phyloP scores from a whole-genome alignment of 371 early-diverging fungal genomes.

The Mucor ambiguus region DNA sequence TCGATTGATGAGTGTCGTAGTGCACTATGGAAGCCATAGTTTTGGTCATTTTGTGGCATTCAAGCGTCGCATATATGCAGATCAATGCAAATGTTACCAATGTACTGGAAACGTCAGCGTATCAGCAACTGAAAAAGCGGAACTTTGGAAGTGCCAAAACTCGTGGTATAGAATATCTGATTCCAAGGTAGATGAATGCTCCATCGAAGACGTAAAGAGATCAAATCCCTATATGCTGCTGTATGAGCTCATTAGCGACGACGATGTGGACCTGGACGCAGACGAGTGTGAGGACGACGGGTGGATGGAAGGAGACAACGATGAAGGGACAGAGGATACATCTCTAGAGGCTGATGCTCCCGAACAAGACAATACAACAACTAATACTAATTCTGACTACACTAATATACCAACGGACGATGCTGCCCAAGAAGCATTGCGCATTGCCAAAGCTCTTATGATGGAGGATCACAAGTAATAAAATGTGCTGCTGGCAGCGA shows the following conservation, averaged over 20 bases:
- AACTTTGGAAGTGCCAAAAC: slow-evolving; percentile 25
- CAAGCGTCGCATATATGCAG: slow-evolving; percentile 59
- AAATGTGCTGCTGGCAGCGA: not conserved
- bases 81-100: slow-evolving; percentile 33
- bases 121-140: not conserved
- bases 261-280: not conserved
- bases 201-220: slow-evolving; percentile 63
- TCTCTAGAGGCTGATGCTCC: not conserved
- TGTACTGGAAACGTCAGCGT: slow-evolving; percentile 7
- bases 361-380: not conserved
- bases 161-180: slow-evolving; percentile 84
- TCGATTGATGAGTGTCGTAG: slow-evolving; percentile 76
- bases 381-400: not conserved
- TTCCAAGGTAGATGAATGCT: slow-evolving; percentile 74
- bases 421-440: slow-evolving; percentile 31
- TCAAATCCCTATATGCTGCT: slow-evolving; percentile 90
- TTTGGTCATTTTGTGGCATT: slow-evolving; percentile 93
- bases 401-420: slow-evolving; percentile 13
- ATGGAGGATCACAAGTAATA: not conserved
- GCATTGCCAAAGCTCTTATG: slow-evolving; percentile 27
- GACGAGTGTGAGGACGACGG: not conserved
- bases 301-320: slow-evolving; percentile 1
- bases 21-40: slow-evolving; percentile 90
- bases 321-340: not conserved
- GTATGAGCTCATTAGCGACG: slow-evolving; percentile 62